These are phyloP conservation scores for Erodium texanum DNA, from an alignment of 441 rosid species.

Conservation along the genomic window DNA sequence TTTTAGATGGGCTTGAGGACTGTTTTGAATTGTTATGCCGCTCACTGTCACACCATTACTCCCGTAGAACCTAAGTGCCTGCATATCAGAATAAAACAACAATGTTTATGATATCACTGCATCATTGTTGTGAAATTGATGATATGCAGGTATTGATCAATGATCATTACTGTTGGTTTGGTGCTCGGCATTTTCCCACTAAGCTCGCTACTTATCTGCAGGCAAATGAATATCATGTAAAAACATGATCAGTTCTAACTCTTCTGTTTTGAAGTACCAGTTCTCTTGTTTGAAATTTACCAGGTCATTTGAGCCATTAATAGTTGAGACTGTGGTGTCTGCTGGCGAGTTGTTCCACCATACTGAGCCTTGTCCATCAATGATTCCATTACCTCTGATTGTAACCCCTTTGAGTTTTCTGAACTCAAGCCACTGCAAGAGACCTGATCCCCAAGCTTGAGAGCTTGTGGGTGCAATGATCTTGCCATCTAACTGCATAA, in stretches of 20 bases:
- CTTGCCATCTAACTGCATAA: constrained; percentile 53
- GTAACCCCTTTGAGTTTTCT: constrained; percentile 40
- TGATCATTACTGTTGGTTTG: constrained; percentile 74
- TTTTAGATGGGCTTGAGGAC: constrained; percentile 93
- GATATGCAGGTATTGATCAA: neutral
- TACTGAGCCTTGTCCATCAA: constrained; percentile 59
- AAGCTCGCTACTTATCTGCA: constrained; percentile 55
- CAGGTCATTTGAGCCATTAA: constrained; percentile 16
- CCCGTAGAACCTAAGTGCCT: constrained; percentile 86
- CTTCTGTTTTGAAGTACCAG: neutral
- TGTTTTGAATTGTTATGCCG: constrained; percentile 81
- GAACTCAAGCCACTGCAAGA: constrained; percentile 56
- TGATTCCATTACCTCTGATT: constrained; percentile 41
- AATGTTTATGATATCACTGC: constrained; percentile 9
- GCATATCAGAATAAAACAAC: constrained; percentile 16
- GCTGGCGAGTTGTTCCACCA: constrained; percentile 48
- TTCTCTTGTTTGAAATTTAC: constrained; percentile 14
- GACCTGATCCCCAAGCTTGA: constrained; percentile 42
- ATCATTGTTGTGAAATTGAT: constrained; percentile 11
- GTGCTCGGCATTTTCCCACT: constrained; percentile 64
- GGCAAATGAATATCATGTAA: neutral
- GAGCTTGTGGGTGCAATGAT: constrained; percentile 55
- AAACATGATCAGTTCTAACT: neutral
- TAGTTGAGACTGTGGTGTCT: constrained; percentile 17
- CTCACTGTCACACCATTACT: constrained; percentile 57